Conservation (phyloP, 2,329 filamentous ascomycete genomes). For the Colletotrichum brevisporum region DNA sequence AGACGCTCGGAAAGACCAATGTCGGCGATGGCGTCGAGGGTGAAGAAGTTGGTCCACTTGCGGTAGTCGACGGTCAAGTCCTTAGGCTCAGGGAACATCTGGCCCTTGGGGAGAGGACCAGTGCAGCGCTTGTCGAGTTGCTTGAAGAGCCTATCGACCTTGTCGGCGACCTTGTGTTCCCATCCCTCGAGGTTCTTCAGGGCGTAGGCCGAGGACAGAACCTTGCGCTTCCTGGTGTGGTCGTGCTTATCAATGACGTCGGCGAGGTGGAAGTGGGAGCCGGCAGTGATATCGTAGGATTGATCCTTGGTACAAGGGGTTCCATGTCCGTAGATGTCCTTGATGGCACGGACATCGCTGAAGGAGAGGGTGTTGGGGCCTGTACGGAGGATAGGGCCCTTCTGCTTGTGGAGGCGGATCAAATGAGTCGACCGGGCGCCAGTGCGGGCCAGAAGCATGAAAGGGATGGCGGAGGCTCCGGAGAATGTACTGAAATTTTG, state of each 20-base stretch:
- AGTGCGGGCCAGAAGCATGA: constrained; percentile 59
- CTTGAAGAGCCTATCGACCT: constrained; percentile 58
- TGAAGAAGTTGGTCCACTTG: constrained; percentile 68
- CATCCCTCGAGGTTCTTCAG: constrained; percentile 67
- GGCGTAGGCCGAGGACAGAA: constrained; percentile 65
- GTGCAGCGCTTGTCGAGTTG: constrained; percentile 60
- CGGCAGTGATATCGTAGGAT: constrained; percentile 60
- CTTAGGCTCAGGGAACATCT: constrained; percentile 45
- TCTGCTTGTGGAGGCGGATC: constrained; percentile 58
- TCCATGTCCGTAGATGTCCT: constrained; percentile 65
- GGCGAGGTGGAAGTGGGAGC: constrained; percentile 65
- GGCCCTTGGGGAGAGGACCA: constrained; percentile 49
- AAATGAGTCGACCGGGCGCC: constrained; percentile 60
- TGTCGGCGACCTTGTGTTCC: constrained; percentile 69
- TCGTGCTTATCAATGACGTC: constrained; percentile 67
- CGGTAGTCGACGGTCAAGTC: constrained; percentile 66
- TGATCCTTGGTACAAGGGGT: constrained; percentile 65
- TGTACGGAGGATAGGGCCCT: constrained; percentile 58
- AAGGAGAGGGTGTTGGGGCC: constrained; percentile 61
- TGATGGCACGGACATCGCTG: constrained; percentile 57
- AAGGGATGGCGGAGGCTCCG: constrained; percentile 61
- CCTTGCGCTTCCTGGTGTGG: constrained; percentile 65
- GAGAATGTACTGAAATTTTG: constrained; percentile 59
- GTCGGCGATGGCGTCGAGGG: constrained; percentile 69
- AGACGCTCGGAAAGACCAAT: constrained; percentile 67